phyloP scores from a whole-genome alignment of 306 rosid species.

The Quercus agrifolia region DNA sequence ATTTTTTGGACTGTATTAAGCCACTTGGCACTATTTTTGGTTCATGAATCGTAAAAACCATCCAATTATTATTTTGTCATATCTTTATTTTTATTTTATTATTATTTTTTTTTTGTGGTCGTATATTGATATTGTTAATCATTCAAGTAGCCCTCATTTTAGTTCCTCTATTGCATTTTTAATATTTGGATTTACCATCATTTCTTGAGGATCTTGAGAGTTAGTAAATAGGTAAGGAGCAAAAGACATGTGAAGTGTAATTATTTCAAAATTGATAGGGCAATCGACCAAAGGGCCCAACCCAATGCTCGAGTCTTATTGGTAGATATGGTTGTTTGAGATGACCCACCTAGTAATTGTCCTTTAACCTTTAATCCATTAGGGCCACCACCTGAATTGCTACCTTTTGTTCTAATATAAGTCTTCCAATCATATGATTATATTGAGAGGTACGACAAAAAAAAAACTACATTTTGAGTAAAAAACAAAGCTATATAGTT shows the following conservation, averaged over 20 bases:
- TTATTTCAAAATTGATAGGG: conserved; percentile 7
- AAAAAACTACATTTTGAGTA: neutral
- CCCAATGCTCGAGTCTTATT: neutral
- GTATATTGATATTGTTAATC: neutral
- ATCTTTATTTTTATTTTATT: neutral
- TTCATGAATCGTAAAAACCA: neutral
- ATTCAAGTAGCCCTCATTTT: neutral
- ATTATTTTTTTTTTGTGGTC: neutral
- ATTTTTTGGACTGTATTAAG: too few species aligned
- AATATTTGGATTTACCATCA: neutral
- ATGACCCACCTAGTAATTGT: conserved; percentile 19
- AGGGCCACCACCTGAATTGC: conserved; percentile 17
- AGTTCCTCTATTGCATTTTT: neutral
- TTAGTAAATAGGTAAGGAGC: neutral
- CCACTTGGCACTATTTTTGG: too few species aligned
- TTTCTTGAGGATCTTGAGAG: neutral
- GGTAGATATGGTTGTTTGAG: neutral
- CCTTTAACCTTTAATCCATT: neutral
- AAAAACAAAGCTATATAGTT: neutral
- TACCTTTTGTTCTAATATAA: neutral
- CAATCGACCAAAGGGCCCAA: conserved; percentile 4
- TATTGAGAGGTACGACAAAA: neutral
- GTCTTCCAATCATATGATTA: neutral
- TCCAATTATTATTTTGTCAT: neutral
- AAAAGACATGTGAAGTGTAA: conserved; percentile 9